phyloP scores from a whole-genome alignment of 306 rosid species.

The peach (Prunus persica) region Prunus_persica_NCBIv2 NC_034016.1:3111501-3112000 shows the following conservation, averaged over 20 bases:
- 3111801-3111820: neutral
- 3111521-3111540: too few species aligned
- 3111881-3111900: neutral
- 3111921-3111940: neutral
- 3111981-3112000: neutral
- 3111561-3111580: too few species aligned
- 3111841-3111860: neutral
- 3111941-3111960: neutral
- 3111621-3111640: too few species aligned
- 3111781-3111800: neutral
- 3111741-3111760: neutral
- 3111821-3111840: neutral
- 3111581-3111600: too few species aligned
- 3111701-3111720: neutral
- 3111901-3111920: neutral
- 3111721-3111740: neutral
- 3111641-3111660: too few species aligned
- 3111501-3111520: too few species aligned
- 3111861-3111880: neutral
- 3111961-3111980: neutral
- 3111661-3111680: neutral
- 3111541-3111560: too few species aligned
- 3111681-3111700: neutral
- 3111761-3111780: neutral
- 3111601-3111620: neutral